These are phyloP conservation scores for Starmerella potacharoeniae DNA, from an alignment of 805 yeast species.

Conservation along the genomic window DNA sequence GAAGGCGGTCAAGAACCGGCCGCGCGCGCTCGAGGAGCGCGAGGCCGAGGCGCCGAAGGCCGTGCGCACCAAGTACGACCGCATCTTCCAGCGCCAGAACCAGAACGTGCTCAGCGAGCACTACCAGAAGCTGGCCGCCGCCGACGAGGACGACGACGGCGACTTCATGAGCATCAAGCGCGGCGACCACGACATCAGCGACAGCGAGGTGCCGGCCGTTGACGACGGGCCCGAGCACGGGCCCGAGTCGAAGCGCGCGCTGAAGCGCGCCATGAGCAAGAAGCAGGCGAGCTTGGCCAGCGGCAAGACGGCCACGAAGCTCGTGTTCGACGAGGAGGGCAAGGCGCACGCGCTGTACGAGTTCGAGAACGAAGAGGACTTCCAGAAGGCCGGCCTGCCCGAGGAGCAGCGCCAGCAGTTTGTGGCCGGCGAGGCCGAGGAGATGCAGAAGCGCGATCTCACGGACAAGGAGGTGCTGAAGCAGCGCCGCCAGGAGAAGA, in stretches of 20 bases:
- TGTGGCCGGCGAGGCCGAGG: slow-evolving; percentile 51
- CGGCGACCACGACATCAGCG: slow-evolving; percentile 56
- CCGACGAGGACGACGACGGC: slow-evolving; percentile 41
- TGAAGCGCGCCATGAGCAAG: slow-evolving; percentile 77
- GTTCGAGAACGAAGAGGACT: slow-evolving; percentile 79
- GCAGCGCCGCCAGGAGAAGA: slow-evolving; percentile 75
- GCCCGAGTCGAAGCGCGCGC: slow-evolving; percentile 63
- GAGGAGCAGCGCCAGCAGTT: slow-evolving; percentile 54
- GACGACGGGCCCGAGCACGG: slow-evolving; percentile 29
- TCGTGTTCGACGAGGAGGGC: slow-evolving; percentile 91
- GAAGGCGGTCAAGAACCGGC: slow-evolving; percentile 48
- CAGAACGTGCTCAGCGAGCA: slow-evolving; percentile 87
- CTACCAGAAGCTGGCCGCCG: slow-evolving; percentile 49
- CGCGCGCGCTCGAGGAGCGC: slow-evolving; percentile 50
- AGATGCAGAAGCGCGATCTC: slow-evolving; percentile 60
- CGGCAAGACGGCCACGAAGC: slow-evolving; percentile 61
- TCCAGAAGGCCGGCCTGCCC: slow-evolving; percentile 60
- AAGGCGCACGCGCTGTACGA: slow-evolving; percentile 84
- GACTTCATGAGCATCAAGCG: slow-evolving; percentile 67
- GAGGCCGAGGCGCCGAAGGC: slow-evolving; percentile 34
- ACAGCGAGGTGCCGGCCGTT: slow-evolving; percentile 21
- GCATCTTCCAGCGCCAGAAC: slow-evolving; percentile 90
- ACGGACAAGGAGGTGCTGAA: slow-evolving; percentile 69
- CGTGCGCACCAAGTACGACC: slow-evolving; percentile 79
- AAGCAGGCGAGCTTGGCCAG: slow-evolving; percentile 44